Conservation (phyloP, 331 rosid species). For the Prunus yedoensis region DNA sequence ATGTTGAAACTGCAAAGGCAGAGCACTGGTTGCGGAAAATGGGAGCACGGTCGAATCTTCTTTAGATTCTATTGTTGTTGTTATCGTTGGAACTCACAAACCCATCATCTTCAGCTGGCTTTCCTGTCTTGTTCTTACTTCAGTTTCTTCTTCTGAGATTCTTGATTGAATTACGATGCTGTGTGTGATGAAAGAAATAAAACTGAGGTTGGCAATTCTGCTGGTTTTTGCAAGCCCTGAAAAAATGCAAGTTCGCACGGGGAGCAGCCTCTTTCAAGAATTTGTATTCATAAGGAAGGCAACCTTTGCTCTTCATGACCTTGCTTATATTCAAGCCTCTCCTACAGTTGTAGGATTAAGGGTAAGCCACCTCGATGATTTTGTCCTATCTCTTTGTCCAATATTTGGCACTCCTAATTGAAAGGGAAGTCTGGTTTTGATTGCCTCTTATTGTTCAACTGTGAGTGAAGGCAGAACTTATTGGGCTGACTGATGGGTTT, state of each 20-base stretch:
- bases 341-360: slow-evolving; percentile 59
- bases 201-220: slow-evolving; percentile 35
- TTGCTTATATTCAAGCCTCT: slow-evolving; percentile 55
- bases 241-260: slow-evolving; percentile 46
- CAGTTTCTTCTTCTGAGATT: background rate
- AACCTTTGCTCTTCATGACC: slow-evolving; percentile 43
- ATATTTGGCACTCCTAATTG: background rate
- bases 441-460: background rate
- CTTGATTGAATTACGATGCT: slow-evolving; percentile 30
- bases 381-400: slow-evolving; percentile 3
- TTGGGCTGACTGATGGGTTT: slow-evolving; percentile 17
- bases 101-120: background rate
- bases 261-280: slow-evolving; percentile 56
- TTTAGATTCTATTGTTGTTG: too few relatives aligned
- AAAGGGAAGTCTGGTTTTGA: background rate
- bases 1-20: too few relatives aligned
- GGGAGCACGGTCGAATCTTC: too few relatives aligned
- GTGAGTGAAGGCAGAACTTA: background rate
- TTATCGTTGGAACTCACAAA: too few relatives aligned
- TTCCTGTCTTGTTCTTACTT: background rate
- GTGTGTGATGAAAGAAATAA: slow-evolving; percentile 41
- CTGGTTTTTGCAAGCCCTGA: slow-evolving; percentile 39
- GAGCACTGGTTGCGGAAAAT: too few relatives aligned
- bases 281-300: slow-evolving; percentile 49
- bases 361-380: slow-evolving; percentile 33